Base-by-base conservation (phyloP, 1,284 basidiomycete species). In the Wallemia mellicola region DNA sequence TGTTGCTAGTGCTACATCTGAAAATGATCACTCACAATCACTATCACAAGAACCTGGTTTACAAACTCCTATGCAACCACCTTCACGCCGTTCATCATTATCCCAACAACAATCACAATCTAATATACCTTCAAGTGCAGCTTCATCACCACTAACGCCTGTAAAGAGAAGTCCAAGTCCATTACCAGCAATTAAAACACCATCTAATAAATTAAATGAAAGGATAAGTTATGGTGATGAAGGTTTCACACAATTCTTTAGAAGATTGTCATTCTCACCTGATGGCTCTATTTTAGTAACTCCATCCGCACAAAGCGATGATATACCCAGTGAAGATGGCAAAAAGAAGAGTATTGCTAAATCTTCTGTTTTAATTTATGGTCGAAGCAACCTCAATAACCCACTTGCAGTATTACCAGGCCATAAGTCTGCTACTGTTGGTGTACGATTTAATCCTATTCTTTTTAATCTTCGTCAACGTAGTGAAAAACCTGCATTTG, bases 341-440 rank as follows among this genome's bases (percentile, higher is more conserved):
- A 67, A 71, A 61, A 63, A 68, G 57, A 70, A 69, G 54, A 72
- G 63, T 30, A 26, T 80, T 76, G 32, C 84, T 5, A 73, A 72
- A 63, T 75, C 75, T 17, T 75, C 88, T 0, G 92, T 96, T 19
- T 96, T 86, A 72, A 85, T 98, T 65, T 98, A 98, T 71, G 87
- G 87, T 2, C 79, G 92, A 28, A 86, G 85, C 24, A 95, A 92
- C 70, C 84, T 98, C 68, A 76, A 85, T 57, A 80, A 85, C 0
- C 92, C 94, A 0, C 81, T 98, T 60, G 92, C 89, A 1, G 87
- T 91, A 67, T 74, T 98, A 1, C 91, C 94, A 0, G 94, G 94
- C 0, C 87, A 96, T 73, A 89, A 89, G 72, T 92, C 92, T 62
- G 82, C 89, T 0, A 88, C 85, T 64, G 81, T 96, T 1, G 91